These are phyloP conservation scores for Favolaschia claudopus DNA, from an alignment of 768 basidiomycete species.

Conservation along the genomic window DNA sequence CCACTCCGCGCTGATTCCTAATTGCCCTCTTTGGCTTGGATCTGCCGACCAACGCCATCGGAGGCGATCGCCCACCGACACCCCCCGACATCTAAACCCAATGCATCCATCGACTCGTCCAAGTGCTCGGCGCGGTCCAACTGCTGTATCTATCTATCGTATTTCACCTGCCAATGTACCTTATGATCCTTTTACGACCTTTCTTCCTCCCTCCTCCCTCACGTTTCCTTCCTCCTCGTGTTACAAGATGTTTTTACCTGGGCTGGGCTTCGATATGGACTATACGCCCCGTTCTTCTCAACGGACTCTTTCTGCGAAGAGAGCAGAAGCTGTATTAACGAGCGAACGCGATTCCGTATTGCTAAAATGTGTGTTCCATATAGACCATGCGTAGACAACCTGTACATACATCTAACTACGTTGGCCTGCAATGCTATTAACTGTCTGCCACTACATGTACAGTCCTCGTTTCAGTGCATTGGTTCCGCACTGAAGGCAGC, in stretches of 20 bases:
- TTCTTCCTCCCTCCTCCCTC: too few species aligned
- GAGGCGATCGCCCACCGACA: conserved; percentile 17
- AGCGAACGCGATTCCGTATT: conserved; percentile 14
- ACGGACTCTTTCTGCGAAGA: conserved; percentile 3
- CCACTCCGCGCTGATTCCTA: background rate
- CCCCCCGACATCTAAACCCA: background rate
- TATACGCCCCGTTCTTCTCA: too few species aligned
- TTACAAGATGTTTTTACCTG: background rate
- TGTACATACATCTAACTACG: background rate
- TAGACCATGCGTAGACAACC: background rate
- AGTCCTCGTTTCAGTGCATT: too few species aligned
- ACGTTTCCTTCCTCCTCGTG: too few species aligned
- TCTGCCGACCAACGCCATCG: too few species aligned
- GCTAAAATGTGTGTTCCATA: too few species aligned
- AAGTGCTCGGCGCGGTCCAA: conserved; percentile 26
- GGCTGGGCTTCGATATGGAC: conserved; percentile 10
- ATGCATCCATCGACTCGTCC: conserved; percentile 2
- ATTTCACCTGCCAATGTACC: background rate
- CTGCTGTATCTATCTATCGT: background rate
- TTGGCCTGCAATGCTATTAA: too few species aligned
- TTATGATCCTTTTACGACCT: conserved; percentile 21
- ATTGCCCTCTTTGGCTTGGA: conserved; percentile 5
- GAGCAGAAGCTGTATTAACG: conserved; percentile 10
- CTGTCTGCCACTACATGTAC: too few species aligned
- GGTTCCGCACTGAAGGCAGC: too few species aligned